Conservation (phyloP, 2,329 filamentous ascomycete genomes). For the Colletotrichum lini region DNA sequence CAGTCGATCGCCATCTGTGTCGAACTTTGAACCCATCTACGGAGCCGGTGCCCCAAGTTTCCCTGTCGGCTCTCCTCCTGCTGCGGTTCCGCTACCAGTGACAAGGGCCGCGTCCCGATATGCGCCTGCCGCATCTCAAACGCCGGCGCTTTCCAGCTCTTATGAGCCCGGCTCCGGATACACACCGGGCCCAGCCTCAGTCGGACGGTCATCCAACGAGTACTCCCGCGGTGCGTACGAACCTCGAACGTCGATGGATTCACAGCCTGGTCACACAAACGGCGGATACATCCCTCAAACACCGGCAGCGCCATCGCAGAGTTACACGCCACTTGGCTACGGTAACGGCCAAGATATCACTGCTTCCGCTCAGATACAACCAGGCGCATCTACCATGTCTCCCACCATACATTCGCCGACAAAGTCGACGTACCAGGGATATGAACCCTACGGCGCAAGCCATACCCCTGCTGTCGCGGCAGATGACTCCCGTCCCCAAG, state of each 20-base stretch:
- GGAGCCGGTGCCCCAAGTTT: constrained; percentile 63
- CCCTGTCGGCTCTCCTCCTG: constrained; percentile 49
- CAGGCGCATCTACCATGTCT: constrained; percentile 1
- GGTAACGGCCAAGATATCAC: constrained; percentile 5
- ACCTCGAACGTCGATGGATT: constrained; percentile 60
- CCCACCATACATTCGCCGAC: constrained; percentile 32
- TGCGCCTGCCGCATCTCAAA: constrained; percentile 56
- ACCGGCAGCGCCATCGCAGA: constrained; percentile 48
- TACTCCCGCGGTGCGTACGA: constrained; percentile 47
- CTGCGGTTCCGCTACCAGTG: constrained; percentile 52
- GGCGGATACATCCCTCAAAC: constrained; percentile 52
- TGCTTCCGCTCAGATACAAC: background rate
- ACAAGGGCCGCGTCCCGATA: constrained; percentile 67
- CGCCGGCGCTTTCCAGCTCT: constrained; percentile 45
- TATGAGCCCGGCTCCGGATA: constrained; percentile 12
- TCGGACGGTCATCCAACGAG: constrained; percentile 47
- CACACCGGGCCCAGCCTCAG: constrained; percentile 3
- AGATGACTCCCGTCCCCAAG: background rate
- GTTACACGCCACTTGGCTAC: constrained; percentile 47
- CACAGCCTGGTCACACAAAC: constrained; percentile 49
- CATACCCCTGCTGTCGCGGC: constrained; percentile 19
- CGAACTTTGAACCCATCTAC: constrained; percentile 79
- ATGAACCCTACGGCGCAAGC: constrained; percentile 42
- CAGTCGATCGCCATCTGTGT: constrained; percentile 79
- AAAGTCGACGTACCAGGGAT: constrained; percentile 37